Evolutionary conservation across 148 eudicot species (phyloP).

Genomic region (Cornus kousa): DNA sequence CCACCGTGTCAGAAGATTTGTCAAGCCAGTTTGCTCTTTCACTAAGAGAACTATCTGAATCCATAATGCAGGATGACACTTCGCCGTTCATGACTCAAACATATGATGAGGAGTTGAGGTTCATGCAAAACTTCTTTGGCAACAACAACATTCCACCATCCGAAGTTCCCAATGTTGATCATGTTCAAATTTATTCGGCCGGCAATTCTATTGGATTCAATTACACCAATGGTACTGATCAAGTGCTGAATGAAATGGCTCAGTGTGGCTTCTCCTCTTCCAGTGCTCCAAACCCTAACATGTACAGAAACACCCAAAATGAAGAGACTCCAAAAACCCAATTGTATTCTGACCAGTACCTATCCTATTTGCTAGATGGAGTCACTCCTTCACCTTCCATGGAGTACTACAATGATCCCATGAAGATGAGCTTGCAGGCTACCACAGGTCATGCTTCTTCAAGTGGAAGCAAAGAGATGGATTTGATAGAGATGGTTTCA

Average conservation of each 20-base stretch:
- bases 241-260: neutral
- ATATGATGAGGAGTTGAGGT: conserved; percentile 43
- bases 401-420: conserved; percentile 2
- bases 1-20: conserved; percentile 20
- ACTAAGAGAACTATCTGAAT: neutral
- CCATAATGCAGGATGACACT: conserved; percentile 14
- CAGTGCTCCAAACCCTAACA: neutral
- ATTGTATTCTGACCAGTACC: conserved; percentile 23
- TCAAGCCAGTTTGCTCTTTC: conserved; percentile 1
- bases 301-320: neutral
- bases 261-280: neutral
- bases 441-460: neutral
- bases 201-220: no score
- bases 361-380: conserved; percentile 33
- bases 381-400: conserved; percentile 3
- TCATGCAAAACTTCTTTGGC: conserved; percentile 41
- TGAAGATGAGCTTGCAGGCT: conserved; percentile 8
- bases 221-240: neutral
- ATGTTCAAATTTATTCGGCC: neutral
- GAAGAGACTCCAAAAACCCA: conserved; percentile 9
- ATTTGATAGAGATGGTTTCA: conserved; percentile 53
- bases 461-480: conserved; percentile 45
- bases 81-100: conserved; percentile 24
- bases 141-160: conserved; percentile 7
- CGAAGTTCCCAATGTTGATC: neutral